Percentiles rank a stretch among this genome's conserved stretches.
Evolutionary conservation across 2,329 filamentous ascomycete genomes (phyloP).

Genomic region (Saccharata proteae): DNA sequence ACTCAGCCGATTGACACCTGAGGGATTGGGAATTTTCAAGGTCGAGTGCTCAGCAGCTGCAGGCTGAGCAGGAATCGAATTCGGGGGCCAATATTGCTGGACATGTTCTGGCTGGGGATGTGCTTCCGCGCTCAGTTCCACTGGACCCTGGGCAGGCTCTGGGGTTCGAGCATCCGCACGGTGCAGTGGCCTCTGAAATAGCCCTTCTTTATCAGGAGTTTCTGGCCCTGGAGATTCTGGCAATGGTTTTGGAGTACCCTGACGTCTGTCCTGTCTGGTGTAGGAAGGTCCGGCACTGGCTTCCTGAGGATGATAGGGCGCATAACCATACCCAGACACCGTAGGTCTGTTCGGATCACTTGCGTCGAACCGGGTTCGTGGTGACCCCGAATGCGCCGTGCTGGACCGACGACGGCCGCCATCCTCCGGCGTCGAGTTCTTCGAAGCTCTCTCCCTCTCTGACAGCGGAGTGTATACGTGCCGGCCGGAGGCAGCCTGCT

Average conservation of each 20-base stretch:
- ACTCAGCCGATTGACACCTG: constrained; percentile 48
- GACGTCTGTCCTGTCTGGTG: constrained; percentile 62
- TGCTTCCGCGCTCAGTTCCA: constrained; percentile 25
- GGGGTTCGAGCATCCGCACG: constrained; percentile 13
- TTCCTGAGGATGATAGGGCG: constrained; percentile 18
- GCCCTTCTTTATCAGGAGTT: constrained; percentile 60
- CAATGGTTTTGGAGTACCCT: constrained; percentile 73
- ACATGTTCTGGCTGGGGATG: constrained; percentile 41
- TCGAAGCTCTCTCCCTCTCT: constrained; percentile 22
- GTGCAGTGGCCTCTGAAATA: constrained; percentile 57
- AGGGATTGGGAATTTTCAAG: constrained; percentile 40
- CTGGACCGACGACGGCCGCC: constrained; percentile 20
- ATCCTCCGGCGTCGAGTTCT: constrained; percentile 22
- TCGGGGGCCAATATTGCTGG: constrained; percentile 52
- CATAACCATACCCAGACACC: constrained; percentile 31
- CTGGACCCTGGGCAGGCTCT: constrained; percentile 25
- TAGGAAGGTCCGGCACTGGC: constrained; percentile 21
- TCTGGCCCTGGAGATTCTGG: constrained; percentile 72
- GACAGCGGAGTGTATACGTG: constrained; percentile 23
- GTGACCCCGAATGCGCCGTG: constrained; percentile 16
- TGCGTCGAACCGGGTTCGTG: constrained; percentile 33
- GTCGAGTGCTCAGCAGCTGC: constrained; percentile 14
- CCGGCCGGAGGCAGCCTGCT: constrained; percentile 13
- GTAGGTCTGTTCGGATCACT: constrained; percentile 38
- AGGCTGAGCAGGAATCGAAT: too few species aligned